Percentiles rank a stretch among this genome's conserved stretches.
Conservation (phyloP, 2,329 filamentous ascomycete species). For the Colletotrichum lupini region DNA sequence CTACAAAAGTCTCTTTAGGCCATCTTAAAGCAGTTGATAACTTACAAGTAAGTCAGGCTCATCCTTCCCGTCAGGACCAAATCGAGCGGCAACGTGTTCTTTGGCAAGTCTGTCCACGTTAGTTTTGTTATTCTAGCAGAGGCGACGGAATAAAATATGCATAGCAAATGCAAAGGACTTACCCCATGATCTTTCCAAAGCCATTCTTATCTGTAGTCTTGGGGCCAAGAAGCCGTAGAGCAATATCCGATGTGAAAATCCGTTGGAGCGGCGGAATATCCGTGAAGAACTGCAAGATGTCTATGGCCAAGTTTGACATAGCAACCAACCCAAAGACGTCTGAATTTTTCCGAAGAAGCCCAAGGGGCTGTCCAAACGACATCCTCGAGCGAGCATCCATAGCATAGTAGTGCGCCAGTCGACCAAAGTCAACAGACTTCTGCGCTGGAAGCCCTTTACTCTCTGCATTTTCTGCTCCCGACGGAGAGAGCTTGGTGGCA, state of each 20-base stretch:
- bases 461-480: background rate
- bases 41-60: constrained; percentile 26
- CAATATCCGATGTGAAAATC: constrained; percentile 1
- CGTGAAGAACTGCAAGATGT: constrained; percentile 21
- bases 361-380: constrained; percentile 11
- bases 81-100: constrained; percentile 10
- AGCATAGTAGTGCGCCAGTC: constrained; percentile 33
- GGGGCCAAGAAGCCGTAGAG: background rate
- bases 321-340: constrained; percentile 11
- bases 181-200: constrained; percentile 29
- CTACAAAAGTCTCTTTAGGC: background rate
- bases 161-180: background rate
- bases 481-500: background rate
- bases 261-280: constrained; percentile 19
- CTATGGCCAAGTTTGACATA: constrained; percentile 21
- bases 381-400: constrained; percentile 28
- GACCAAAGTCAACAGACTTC: constrained; percentile 34
- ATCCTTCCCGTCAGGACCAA: constrained; percentile 2
- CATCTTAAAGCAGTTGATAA: background rate
- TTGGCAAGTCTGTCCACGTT: constrained; percentile 3
- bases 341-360: constrained; percentile 5
- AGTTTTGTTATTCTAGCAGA: background rate
- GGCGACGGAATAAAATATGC: background rate
- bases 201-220: constrained; percentile 19
- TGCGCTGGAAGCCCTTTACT: background rate